Percentiles rank a stretch among this genome's conserved stretches.
These are phyloP conservation scores for Monosporascus ibericus DNA, from an alignment of 2,329 filamentous ascomycete species.

Conservation along the genomic window DNA sequence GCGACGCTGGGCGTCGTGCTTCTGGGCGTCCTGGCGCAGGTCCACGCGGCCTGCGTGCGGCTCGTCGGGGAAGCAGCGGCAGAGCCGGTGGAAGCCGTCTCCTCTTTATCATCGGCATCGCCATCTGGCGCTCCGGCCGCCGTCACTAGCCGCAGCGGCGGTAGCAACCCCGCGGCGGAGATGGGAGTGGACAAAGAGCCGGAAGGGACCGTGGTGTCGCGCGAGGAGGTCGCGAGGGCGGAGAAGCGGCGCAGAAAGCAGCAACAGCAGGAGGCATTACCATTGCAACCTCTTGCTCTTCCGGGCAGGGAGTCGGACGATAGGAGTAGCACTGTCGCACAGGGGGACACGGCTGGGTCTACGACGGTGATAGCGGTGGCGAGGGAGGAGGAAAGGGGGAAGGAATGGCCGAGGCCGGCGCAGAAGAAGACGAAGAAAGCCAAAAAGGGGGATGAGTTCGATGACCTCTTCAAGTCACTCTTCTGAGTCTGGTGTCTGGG, in stretches of 20 bases:
- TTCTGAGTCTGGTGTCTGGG: constrained; percentile 24
- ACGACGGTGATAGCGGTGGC: constrained; percentile 14
- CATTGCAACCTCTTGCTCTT: no score
- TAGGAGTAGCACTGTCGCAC: no score
- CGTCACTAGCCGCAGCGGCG: background rate
- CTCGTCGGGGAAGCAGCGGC: constrained; percentile 22
- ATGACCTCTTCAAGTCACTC: constrained; percentile 63
- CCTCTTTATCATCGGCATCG: background rate
- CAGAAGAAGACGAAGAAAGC: constrained; percentile 42
- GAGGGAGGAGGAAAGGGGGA: constrained; percentile 24
- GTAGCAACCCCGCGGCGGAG: background rate
- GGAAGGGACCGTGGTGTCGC: constrained; percentile 17
- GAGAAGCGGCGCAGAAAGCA: constrained; percentile 7
- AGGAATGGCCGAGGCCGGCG: constrained; percentile 9
- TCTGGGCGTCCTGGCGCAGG: constrained; percentile 55
- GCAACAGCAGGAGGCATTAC: no score
- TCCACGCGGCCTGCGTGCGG: constrained; percentile 39
- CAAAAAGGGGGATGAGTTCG: constrained; percentile 59
- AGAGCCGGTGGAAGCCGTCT: constrained; percentile 2
- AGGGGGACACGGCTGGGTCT: background rate
- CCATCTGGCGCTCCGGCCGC: background rate
- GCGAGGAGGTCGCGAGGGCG: constrained; percentile 19
- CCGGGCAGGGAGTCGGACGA: background rate
- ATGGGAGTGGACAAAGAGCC: background rate
- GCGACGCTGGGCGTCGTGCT: constrained; percentile 65